Evolutionary conservation across 345 rosid genomes (phyloP).

Genomic region (Sonneratia alba): DNA sequence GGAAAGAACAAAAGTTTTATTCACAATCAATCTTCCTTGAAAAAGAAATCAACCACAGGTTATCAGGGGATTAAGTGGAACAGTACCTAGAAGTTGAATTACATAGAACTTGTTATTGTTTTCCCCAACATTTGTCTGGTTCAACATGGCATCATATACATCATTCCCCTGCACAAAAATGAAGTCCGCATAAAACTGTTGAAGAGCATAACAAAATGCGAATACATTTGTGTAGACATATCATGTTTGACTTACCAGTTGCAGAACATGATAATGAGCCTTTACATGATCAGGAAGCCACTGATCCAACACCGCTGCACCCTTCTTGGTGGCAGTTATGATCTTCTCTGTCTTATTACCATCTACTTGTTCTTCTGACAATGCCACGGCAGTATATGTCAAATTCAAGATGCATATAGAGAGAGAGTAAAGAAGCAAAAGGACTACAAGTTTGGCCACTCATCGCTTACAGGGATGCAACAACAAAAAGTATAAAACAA

Average conservation of each 20-base stretch:
- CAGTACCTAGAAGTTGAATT: constrained; percentile 69
- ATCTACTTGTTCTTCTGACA: constrained; percentile 22
- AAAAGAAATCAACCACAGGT: background rate
- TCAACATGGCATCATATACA: constrained; percentile 74
- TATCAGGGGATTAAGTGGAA: constrained; percentile 3
- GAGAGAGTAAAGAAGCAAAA: background rate
- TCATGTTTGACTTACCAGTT: constrained; percentile 27
- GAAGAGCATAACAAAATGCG: background rate
- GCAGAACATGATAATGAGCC: constrained; percentile 65
- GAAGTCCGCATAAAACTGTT: background rate
- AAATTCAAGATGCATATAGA: constrained; percentile 1
- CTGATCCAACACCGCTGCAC: constrained; percentile 72
- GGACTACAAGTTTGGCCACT: background rate
- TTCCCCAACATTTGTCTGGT: constrained; percentile 64
- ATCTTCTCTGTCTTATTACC: constrained; percentile 38
- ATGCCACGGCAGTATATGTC: constrained; percentile 1
- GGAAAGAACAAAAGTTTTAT: background rate
- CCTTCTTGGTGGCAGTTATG: constrained; percentile 60
- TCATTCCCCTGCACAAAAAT: constrained; percentile 50
- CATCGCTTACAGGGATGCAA: background rate
- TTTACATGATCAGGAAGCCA: constrained; percentile 71
- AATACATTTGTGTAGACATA: background rate
- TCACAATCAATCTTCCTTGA: background rate
- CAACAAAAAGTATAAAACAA: background rate
- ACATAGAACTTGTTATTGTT: constrained; percentile 81